Conservation (phyloP, 306 rosid species). For the Bauhinia variegata region DNA sequence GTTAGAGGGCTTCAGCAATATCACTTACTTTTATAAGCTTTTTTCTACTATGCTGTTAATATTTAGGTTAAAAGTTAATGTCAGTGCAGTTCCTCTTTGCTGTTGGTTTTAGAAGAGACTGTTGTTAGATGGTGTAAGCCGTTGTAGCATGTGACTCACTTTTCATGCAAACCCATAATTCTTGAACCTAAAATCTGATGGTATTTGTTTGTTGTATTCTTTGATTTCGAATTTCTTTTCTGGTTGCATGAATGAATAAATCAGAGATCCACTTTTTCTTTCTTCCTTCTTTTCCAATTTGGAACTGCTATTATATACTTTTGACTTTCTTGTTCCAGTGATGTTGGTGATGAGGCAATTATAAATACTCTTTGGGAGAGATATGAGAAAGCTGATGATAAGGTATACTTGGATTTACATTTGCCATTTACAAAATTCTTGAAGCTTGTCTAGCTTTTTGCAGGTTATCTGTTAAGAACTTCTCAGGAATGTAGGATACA, state of each 20-base stretch:
- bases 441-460: slow-evolving; percentile 33
- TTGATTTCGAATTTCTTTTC: neutral
- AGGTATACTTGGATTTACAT: slow-evolving; percentile 64
- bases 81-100: too few species aligned
- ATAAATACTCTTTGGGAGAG: slow-evolving; percentile 87
- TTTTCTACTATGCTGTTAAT: too few species aligned
- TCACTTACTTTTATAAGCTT: neutral
- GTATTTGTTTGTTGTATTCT: neutral
- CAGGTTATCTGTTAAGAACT: slow-evolving; percentile 23
- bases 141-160: slow-evolving; percentile 13
- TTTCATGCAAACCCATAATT: neutral
- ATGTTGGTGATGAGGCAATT: slow-evolving; percentile 87
- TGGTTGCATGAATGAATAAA: slow-evolving; percentile 3
- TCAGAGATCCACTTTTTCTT: neutral
- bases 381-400: slow-evolving; percentile 68
- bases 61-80: too few species aligned
- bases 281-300: neutral
- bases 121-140: slow-evolving; percentile 19
- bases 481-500: slow-evolving; percentile 14
- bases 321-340: slow-evolving; percentile 55
- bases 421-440: slow-evolving; percentile 6
- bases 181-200: slow-evolving; percentile 5
- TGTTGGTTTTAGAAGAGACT: neutral
- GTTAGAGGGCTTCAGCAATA: neutral
- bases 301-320: slow-evolving; percentile 26